Percentiles rank a stretch among this genome's conserved stretches.
Evolutionary conservation across 2,329 filamentous ascomycete species (phyloP).

Genomic region (Diplodia mutila): DNA sequence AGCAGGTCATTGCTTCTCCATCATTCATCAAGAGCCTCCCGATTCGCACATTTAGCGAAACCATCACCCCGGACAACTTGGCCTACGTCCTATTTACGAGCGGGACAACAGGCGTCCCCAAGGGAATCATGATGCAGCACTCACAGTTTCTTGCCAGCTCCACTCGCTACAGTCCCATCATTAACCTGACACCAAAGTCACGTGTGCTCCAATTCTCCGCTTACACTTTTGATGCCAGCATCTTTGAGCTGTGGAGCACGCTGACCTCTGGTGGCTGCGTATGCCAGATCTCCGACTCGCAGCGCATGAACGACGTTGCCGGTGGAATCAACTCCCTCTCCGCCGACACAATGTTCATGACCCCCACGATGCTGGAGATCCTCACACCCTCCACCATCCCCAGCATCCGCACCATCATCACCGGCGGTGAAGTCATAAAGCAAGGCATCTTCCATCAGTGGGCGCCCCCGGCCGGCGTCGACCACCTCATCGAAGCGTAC

Average conservation of each 20-base stretch:
- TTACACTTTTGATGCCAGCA: conserved; percentile 34
- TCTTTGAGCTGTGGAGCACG: conserved; percentile 39
- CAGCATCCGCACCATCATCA: conserved; percentile 40
- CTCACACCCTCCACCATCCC: conserved; percentile 47
- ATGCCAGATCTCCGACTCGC: conserved; percentile 60
- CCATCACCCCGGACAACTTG: neutral
- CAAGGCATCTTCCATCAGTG: conserved; percentile 31
- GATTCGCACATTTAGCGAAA: neutral
- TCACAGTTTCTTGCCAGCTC: conserved; percentile 35
- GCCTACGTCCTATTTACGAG: conserved; percentile 44
- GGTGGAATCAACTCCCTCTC: conserved; percentile 56
- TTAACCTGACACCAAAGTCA: conserved; percentile 36
- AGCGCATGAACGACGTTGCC: conserved; percentile 55
- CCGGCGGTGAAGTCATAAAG: conserved; percentile 50
- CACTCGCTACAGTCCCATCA: conserved; percentile 37
- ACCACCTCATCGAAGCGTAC: conserved; percentile 15
- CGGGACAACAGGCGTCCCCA: conserved; percentile 30
- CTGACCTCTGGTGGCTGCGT: conserved; percentile 61
- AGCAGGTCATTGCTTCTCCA: conserved; percentile 19
- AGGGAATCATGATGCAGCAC: conserved; percentile 33
- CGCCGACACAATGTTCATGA: conserved; percentile 60
- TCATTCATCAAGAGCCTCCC: neutral
- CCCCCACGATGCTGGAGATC: conserved; percentile 58
- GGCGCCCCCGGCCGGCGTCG: conserved; percentile 12
- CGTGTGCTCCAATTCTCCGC: conserved; percentile 32